A percentile compares a stretch with the other conserved stretches of the same genome.
These are phyloP conservation scores for Juglanconis oblonga DNA, from an alignment of 2,329 filamentous ascomycete species.

Conservation along the genomic window DNA sequence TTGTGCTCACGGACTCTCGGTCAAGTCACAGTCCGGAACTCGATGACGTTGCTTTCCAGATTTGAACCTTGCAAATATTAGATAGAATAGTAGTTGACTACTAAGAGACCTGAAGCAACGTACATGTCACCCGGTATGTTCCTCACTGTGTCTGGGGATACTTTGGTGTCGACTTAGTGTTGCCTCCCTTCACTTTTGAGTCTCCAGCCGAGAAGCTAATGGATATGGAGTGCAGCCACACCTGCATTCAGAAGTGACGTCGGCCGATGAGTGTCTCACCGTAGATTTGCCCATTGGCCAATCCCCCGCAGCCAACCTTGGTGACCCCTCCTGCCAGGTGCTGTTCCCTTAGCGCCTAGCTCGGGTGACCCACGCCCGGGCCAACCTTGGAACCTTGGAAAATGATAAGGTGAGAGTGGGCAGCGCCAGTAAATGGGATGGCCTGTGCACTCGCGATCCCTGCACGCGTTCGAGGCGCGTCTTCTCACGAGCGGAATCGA, in stretches of 20 bases:
- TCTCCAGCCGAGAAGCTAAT: background rate
- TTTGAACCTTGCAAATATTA: background rate
- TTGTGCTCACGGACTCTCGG: too few relatives aligned
- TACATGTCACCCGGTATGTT: too few relatives aligned
- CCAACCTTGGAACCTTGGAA: too few relatives aligned
- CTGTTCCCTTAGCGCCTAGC: background rate
- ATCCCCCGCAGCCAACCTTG: background rate
- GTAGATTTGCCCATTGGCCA: background rate
- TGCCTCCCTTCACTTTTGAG: background rate
- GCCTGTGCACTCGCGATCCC: conserved; percentile 9
- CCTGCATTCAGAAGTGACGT: background rate
- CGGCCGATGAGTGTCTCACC: background rate
- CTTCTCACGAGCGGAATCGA: background rate
- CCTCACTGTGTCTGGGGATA: too few relatives aligned
- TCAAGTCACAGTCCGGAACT: background rate
- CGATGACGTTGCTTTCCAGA: background rate
- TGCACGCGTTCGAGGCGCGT: conserved; percentile 5
- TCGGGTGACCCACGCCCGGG: background rate
- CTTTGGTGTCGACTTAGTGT: too few relatives aligned
- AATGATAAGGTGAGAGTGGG: background rate
- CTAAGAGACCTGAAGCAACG: too few relatives aligned
- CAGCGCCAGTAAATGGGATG: background rate
- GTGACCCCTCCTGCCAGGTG: background rate
- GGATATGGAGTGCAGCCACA: background rate
- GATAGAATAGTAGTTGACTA: too few relatives aligned